These are phyloP conservation scores for Fonsecaea pugnacius DNA, from an alignment of 2,329 filamentous ascomycete genomes.

Conservation along the genomic window DNA sequence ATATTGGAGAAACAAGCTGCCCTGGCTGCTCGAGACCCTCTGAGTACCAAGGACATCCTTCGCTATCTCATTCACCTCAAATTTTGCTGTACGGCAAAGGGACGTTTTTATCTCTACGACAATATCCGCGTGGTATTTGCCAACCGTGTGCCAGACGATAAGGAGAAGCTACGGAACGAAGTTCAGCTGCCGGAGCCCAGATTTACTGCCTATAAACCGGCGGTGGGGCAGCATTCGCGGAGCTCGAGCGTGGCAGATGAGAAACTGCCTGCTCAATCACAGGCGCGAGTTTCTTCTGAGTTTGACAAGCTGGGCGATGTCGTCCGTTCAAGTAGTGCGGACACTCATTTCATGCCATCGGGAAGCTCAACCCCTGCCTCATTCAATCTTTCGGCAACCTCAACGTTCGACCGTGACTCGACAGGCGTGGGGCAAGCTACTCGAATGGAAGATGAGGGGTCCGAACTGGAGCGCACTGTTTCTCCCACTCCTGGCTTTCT, in stretches of 20 bases:
- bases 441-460: not conserved
- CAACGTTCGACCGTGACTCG: conserved; percentile 3
- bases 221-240: conserved; percentile 52
- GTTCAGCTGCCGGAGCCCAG: conserved; percentile 85
- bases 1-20: conserved; percentile 57
- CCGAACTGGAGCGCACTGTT: conserved; percentile 12
- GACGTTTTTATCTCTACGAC: conserved; percentile 87
- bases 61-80: conserved; percentile 91
- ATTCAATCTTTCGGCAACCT: conserved; percentile 3
- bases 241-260: conserved; percentile 64
- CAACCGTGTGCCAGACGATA: conserved; percentile 92
- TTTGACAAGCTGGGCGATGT: conserved; percentile 30
- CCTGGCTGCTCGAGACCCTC: conserved; percentile 54
- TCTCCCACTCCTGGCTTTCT: conserved; percentile 34
- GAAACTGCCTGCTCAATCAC: conserved; percentile 57
- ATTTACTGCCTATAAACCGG: conserved; percentile 80
- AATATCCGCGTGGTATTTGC: conserved; percentile 94
- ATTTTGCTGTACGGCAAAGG: conserved; percentile 83
- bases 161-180: conserved; percentile 89
- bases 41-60: conserved; percentile 67
- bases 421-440: not conserved
- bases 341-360: not conserved
- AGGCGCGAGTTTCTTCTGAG: conserved; percentile 20
- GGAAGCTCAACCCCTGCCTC: not conserved
- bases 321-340: not conserved